Percentiles rank a stretch among this genome's conserved stretches.
These are phyloP conservation scores for Epipyxis sp. DNA, from an alignment of 108 stramenopile species.

Conservation along the genomic window DNA sequence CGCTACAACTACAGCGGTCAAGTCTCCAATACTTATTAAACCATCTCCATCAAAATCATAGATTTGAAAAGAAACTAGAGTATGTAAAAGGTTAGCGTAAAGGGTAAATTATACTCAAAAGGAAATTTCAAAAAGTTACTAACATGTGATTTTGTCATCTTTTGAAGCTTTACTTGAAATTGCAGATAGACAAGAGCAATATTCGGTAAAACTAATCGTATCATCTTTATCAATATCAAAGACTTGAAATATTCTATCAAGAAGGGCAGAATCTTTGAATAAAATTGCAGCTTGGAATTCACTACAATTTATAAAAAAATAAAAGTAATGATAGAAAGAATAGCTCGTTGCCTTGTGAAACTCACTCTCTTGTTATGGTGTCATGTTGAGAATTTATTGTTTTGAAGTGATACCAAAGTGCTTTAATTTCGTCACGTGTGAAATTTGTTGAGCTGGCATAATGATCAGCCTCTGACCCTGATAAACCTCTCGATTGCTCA, in stretches of 20 bases:
- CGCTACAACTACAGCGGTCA: slow-evolving; percentile 23
- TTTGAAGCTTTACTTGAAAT: slow-evolving; percentile 22
- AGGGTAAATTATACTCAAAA: neutral
- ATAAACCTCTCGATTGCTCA: too few species aligned
- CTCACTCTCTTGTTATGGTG: slow-evolving; percentile 2
- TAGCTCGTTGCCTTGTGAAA: neutral
- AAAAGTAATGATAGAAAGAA: neutral
- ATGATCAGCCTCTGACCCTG: neutral
- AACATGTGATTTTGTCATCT: slow-evolving; percentile 27
- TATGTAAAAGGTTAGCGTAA: neutral
- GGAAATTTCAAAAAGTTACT: neutral
- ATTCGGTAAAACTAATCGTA: slow-evolving; percentile 6
- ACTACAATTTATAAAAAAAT: neutral
- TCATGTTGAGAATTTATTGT: neutral
- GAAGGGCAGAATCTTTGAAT: slow-evolving; percentile 24
- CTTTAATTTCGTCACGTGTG: slow-evolving; percentile 19
- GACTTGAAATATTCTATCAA: slow-evolving; percentile 26
- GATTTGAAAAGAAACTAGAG: slow-evolving; percentile 16
- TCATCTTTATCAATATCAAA: slow-evolving; percentile 21
- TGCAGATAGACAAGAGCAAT: slow-evolving; percentile 18
- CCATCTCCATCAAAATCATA: slow-evolving; percentile 25
- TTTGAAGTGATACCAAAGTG: slow-evolving; percentile 29
- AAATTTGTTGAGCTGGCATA: neutral
- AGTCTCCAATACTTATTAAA: neutral
- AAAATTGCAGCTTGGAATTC: slow-evolving; percentile 27